Evolutionary conservation across 768 basidiomycete genomes (phyloP), one percentile per base, ranked within the genome.

Genomic region (Mycena venus): DNA sequence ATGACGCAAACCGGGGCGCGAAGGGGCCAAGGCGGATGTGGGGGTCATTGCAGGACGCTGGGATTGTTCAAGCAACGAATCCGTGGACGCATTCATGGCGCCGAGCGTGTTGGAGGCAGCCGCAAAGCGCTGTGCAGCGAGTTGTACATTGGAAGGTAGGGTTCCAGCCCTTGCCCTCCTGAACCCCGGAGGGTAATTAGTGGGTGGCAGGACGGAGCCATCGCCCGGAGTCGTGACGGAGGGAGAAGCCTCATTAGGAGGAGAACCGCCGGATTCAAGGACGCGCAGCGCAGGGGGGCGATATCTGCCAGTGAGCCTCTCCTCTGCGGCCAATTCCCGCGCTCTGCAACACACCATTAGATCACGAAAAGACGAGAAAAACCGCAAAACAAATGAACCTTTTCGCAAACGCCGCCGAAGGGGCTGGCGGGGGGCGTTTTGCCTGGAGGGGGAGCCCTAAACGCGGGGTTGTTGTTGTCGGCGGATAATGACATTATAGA

Each of bases 141-240:
- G 92, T 80, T 94, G 93, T 65, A 98, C 93, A 83, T 97, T 97
- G 78, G 97, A 98, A 85, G 97, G 97, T 80, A 99, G 91, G 88
- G 97, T 99, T 70, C 97, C 98, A 78, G 97, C 98, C 92, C 97
- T 93, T 81, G 96, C 96, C 88, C 97, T 92, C 86, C 96, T 92
- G 83, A 96, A 98, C 74, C 95, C 95, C 68, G 94, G 88, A 73
- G 95, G 94, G 83, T 91, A 95, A 85, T 91, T 94, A 82, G 92
- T 91, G 76, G 93, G 88, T 78, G 94, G 91, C 80, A 93, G 80
- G 73, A 87, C 82, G 76, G 88, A 83, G 79, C 85, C 85, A 84
- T 94, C 93, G 79, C 86, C 88, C 67, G 90, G 86, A 58, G 91
- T 89, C 78, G 88, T 85, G 80, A 88, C 83, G 80, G 91, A 89